These are phyloP conservation scores for Aspergillus cejpii DNA, from an alignment of 2,329 filamentous ascomycete species.

Conservation along the genomic window DNA sequence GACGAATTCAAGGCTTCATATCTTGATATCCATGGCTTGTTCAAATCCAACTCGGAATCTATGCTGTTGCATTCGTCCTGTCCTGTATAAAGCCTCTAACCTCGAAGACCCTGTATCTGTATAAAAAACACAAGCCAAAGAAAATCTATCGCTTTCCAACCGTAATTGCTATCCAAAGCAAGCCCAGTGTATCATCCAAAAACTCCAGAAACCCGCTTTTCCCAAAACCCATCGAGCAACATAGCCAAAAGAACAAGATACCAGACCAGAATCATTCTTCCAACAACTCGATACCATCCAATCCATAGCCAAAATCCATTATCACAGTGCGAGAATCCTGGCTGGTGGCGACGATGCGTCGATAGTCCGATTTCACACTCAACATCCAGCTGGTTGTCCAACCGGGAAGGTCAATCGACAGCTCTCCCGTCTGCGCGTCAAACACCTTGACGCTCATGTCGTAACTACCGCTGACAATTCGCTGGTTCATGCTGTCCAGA, in stretches of 20 bases:
- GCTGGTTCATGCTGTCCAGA: conserved; percentile 76
- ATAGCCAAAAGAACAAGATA: background rate
- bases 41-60: background rate
- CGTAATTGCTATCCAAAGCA: background rate
- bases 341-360: conserved; percentile 87
- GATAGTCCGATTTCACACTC: conserved; percentile 90
- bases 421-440: conserved; percentile 70
- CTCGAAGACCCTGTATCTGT: background rate
- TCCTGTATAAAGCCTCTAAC: background rate
- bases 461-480: conserved; percentile 87
- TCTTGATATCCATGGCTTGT: too few species aligned
- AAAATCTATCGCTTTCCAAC: conserved; percentile 18
- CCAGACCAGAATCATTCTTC: conserved; percentile 29
- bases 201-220: conserved; percentile 1
- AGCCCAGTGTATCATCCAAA: background rate
- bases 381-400: conserved; percentile 98
- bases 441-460: conserved; percentile 95
- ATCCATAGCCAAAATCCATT: conserved; percentile 74
- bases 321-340: conserved; percentile 90
- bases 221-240: background rate
- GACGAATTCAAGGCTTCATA: too few species aligned
- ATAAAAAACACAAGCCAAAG: background rate
- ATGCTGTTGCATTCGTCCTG: background rate
- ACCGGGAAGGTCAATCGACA: conserved; percentile 78
- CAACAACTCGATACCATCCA: conserved; percentile 49